Evolutionary conservation across 805 yeast genomes (phyloP).

Genomic region (Candida pseudoglaebosa): DNA sequence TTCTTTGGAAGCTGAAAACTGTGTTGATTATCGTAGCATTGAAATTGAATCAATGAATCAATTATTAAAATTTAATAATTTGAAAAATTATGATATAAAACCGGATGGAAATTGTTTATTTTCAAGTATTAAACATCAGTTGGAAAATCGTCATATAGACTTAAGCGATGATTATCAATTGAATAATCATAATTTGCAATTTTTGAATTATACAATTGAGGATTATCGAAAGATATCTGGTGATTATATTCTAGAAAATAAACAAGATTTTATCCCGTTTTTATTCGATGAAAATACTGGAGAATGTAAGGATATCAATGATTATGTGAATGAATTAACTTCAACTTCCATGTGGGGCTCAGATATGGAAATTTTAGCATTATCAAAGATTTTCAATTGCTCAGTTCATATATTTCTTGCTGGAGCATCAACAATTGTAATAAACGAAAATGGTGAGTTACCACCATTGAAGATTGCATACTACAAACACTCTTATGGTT

Average conservation of each 20-base stretch:
- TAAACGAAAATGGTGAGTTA: constrained; percentile 53
- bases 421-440: constrained; percentile 61
- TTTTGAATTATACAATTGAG: constrained; percentile 28
- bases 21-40: constrained; percentile 64
- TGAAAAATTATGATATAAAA: constrained; percentile 62
- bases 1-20: constrained; percentile 56
- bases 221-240: constrained; percentile 66
- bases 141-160: constrained; percentile 46
- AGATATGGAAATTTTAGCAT: constrained; percentile 83
- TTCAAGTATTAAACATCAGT: constrained; percentile 80
- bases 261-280: constrained; percentile 75
- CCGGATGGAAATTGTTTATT: constrained; percentile 96
- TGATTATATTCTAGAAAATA: constrained; percentile 56
- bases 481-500: constrained; percentile 79
- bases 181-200: neutral
- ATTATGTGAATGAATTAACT: constrained; percentile 65
- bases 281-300: constrained; percentile 75
- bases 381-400: constrained; percentile 65
- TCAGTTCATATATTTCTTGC: constrained; percentile 77
- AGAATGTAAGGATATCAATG: constrained; percentile 57
- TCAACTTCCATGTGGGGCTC: constrained; percentile 95
- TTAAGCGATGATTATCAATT: neutral
- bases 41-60: constrained; percentile 65
- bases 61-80: constrained; percentile 44
- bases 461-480: constrained; percentile 69